Evolutionary conservation across 202 grass and related monocot genomes (phyloP).

Genomic region (Thinopyrum obtusiflorum): DNA sequence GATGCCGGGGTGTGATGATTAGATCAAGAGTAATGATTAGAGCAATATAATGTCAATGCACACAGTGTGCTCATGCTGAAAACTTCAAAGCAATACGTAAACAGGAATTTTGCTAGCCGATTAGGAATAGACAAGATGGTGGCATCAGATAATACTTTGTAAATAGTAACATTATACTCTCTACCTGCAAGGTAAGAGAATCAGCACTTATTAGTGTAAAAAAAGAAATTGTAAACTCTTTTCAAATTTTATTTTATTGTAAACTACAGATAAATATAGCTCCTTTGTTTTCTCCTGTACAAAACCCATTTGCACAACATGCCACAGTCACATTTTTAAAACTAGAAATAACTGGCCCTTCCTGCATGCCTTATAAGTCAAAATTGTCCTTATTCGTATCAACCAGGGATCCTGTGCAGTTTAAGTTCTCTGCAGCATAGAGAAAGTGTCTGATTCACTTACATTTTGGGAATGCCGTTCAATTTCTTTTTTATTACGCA

Average conservation of each 20-base stretch:
- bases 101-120: neutral
- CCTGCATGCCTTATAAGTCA: neutral
- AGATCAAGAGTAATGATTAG: neutral
- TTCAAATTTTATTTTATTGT: neutral
- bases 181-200: neutral
- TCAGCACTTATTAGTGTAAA: neutral
- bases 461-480: neutral
- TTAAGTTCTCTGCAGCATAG: neutral
- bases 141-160: neutral
- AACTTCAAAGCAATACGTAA: neutral
- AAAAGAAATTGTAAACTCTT: neutral
- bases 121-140: constrained; percentile 6
- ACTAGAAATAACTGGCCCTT: neutral
- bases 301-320: neutral
- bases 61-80: neutral
- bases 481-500: neutral
- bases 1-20: neutral
- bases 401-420: neutral
- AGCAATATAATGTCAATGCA: neutral
- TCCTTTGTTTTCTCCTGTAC: neutral
- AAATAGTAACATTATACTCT: neutral
- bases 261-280: neutral
- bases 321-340: neutral
- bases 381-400: neutral
- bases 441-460: constrained; percentile 13